phyloP scores from a whole-genome alignment of 2,329 filamentous ascomycete genomes.

The Fusarium sp. region DNA sequence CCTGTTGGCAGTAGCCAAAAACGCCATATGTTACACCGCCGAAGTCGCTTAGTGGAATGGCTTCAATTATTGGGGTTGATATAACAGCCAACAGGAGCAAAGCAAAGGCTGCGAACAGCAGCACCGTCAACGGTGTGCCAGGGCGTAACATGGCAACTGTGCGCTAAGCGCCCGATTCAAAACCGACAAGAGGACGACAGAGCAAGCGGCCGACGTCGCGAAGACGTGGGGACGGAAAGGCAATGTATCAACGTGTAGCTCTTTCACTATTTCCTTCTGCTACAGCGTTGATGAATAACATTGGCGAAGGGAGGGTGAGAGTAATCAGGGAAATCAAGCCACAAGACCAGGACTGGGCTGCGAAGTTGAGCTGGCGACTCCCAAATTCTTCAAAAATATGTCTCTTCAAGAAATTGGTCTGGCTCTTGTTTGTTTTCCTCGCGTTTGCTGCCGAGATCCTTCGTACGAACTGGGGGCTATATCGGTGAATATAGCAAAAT shows the following conservation, averaged over 20 bases:
- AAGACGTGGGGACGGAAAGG: constrained; percentile 32
- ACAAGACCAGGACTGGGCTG: background rate
- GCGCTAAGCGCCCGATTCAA: constrained; percentile 34
- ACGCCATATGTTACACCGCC: constrained; percentile 86
- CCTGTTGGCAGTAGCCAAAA: constrained; percentile 82
- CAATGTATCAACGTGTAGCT: background rate
- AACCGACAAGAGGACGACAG: constrained; percentile 5
- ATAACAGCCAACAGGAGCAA: constrained; percentile 86
- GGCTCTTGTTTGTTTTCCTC: background rate
- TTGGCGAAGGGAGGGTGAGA: constrained; percentile 9
- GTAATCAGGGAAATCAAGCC: background rate
- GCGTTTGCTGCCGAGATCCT: background rate
- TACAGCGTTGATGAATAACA: constrained; percentile 11
- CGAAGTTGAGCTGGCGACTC: background rate
- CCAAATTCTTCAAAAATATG: background rate
- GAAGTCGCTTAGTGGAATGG: constrained; percentile 83
- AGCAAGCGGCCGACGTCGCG: constrained; percentile 35
- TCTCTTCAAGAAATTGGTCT: background rate
- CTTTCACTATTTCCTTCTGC: constrained; percentile 6
- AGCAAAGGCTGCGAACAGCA: constrained; percentile 86
- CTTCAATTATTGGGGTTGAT: constrained; percentile 89
- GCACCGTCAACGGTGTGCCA: constrained; percentile 86
- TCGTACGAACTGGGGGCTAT: background rate
- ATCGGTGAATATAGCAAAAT: constrained; percentile 12
- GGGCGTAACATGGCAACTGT: constrained; percentile 80